Percentiles rank a stretch among this genome's conserved stretches.
Evolutionary conservation across 106 monocot species (phyloP).

Genomic region (Ottelia alismoides): DNA sequence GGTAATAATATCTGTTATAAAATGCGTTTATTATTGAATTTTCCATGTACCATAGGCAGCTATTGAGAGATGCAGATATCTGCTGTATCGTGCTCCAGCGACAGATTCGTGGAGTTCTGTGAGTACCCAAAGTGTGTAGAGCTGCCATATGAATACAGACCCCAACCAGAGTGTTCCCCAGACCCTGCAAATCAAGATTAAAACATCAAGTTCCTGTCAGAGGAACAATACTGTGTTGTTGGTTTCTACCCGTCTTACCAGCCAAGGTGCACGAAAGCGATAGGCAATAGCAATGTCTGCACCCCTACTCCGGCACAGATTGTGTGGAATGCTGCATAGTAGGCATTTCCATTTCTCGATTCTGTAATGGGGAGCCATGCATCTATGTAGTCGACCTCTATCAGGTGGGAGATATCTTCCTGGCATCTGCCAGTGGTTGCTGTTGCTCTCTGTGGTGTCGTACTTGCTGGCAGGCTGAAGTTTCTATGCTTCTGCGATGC

Average conservation of each 20-base stretch:
- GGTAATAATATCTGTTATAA: neutral
- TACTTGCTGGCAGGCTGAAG: neutral
- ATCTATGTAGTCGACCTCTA: constrained; percentile 54
- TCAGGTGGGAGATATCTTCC: constrained; percentile 67
- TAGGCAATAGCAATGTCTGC: constrained; percentile 74
- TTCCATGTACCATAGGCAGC: constrained; percentile 38
- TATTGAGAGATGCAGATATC: constrained; percentile 64
- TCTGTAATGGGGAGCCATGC: constrained; percentile 94
- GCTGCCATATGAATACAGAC: constrained; percentile 70
- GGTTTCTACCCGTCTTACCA: constrained; percentile 32
- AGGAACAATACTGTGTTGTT: neutral
- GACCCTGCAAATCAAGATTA: constrained; percentile 33
- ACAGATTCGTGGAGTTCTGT: constrained; percentile 69
- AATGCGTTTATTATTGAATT: neutral
- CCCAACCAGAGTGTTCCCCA: constrained; percentile 58
- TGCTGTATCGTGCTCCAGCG: constrained; percentile 56
- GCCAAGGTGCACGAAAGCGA: constrained; percentile 71
- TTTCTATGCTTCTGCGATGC: neutral
- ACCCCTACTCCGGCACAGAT: constrained; percentile 84
- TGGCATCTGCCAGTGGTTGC: constrained; percentile 44
- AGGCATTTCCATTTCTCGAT: constrained; percentile 85
- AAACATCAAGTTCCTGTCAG: neutral
- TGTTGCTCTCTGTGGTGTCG: constrained; percentile 30
- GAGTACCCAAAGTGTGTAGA: constrained; percentile 88
- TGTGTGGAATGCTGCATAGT: constrained; percentile 79